Conservation (phyloP, 371 early-diverging fungal species). For the Entomophthora muscae region DNA sequence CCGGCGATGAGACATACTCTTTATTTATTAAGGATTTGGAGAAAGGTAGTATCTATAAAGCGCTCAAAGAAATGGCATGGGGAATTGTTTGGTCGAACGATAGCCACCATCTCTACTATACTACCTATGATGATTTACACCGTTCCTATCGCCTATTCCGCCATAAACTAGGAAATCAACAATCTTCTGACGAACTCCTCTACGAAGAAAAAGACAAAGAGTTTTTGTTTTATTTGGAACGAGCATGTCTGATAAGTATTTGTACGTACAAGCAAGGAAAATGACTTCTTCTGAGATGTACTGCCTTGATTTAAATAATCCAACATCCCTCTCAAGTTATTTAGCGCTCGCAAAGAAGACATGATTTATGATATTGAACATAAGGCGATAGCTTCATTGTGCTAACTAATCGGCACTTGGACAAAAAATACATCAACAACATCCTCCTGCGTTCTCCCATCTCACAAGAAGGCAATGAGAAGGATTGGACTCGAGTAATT, state of each 20-base stretch:
- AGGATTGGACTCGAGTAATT: not conserved
- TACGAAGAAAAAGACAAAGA: slow-evolving; percentile 38
- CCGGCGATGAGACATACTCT: slow-evolving; percentile 40
- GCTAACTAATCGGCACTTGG: too few species aligned
- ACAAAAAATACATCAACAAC: too few species aligned
- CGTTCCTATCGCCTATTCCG: too few species aligned
- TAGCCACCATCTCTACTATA: slow-evolving; percentile 28
- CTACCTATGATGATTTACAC: slow-evolving; percentile 26
- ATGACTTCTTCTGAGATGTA: slow-evolving; percentile 34
- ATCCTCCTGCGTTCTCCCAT: too few species aligned
- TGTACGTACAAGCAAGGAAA: slow-evolving; percentile 26
- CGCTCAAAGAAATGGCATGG: slow-evolving; percentile 27
- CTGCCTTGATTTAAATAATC: slow-evolving; percentile 20
- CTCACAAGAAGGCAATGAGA: too few species aligned
- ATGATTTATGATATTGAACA: slow-evolving; percentile 26
- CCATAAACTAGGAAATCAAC: too few species aligned
- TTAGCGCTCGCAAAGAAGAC: slow-evolving; percentile 21
- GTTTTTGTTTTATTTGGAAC: slow-evolving; percentile 30
- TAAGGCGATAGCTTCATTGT: slow-evolving; percentile 21
- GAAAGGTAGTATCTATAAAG: slow-evolving; percentile 17
- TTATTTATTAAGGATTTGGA: slow-evolving; percentile 24
- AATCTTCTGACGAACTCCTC: too few species aligned
- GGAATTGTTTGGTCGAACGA: slow-evolving; percentile 38
- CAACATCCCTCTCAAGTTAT: slow-evolving; percentile 14
- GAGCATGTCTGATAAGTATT: slow-evolving; percentile 22